Evolutionary conservation across 1,284 basidiomycete genomes (phyloP).

Genomic region (Cutaneotrichosporon spelunceum): DNA sequence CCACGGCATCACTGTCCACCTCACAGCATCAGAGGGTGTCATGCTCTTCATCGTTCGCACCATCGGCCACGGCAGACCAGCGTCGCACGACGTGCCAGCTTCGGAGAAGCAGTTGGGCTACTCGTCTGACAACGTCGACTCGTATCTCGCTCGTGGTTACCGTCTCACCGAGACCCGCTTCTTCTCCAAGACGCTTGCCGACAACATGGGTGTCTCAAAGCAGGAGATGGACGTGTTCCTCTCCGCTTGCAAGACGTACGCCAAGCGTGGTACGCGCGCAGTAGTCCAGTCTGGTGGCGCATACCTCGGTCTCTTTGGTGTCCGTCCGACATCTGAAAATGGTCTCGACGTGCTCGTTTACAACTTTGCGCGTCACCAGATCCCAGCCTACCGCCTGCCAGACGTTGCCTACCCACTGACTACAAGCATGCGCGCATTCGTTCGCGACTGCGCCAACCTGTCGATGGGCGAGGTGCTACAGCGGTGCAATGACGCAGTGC

Average conservation of each 20-base stretch:
- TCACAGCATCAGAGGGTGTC: conserved; percentile 51
- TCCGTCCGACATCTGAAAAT: conserved; percentile 49
- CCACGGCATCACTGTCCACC: conserved; percentile 48
- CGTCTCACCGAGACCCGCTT: conserved; percentile 56
- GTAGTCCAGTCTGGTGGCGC: conserved; percentile 56
- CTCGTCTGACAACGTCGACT: conserved; percentile 48
- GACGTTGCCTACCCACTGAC: conserved; percentile 53
- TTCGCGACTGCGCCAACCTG: conserved; percentile 49
- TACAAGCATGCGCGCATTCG: conserved; percentile 50
- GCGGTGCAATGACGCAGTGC: conserved; percentile 50
- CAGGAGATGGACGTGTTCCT: conserved; percentile 55
- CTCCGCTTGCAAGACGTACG: conserved; percentile 55
- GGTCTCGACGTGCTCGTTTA: conserved; percentile 55
- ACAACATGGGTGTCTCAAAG: conserved; percentile 54
- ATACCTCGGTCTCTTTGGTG: conserved; percentile 56
- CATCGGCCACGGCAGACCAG: conserved; percentile 42
- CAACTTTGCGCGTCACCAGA: conserved; percentile 57
- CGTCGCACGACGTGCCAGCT: conserved; percentile 32
- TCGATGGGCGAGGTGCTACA: conserved; percentile 53
- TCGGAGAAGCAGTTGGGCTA: conserved; percentile 28
- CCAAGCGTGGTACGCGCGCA: conserved; percentile 54
- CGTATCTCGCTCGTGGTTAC: conserved; percentile 54
- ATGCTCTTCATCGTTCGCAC: conserved; percentile 56
- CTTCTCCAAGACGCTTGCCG: conserved; percentile 54
- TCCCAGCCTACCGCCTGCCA: conserved; percentile 56